Evolutionary conservation across 2,329 filamentous ascomycete species (phyloP).

Genomic region (Aureobasidium sp.): DNA sequence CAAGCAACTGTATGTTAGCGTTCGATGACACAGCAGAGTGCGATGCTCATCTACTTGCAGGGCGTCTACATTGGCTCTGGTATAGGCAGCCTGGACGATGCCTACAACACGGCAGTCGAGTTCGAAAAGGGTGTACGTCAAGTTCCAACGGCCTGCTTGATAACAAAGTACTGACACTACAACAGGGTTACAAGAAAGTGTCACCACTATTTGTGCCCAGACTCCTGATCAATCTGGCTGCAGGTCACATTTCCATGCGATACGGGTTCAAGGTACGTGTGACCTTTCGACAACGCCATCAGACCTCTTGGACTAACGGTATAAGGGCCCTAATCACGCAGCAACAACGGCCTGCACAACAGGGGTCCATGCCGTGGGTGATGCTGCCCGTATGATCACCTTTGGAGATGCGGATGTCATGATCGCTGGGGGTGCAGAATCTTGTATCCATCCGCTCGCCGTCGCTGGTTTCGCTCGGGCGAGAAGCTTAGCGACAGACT

Average conservation of each 20-base stretch:
- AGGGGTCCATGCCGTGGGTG: conserved; percentile 87
- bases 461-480: conserved; percentile 87
- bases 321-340: conserved; percentile 79
- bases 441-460: conserved; percentile 89
- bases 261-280: conserved; percentile 63
- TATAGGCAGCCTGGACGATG: conserved; percentile 87
- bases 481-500: conserved; percentile 74
- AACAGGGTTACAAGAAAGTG: conserved; percentile 81
- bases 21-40: conserved; percentile 3
- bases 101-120: conserved; percentile 74
- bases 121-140: conserved; percentile 63
- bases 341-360: conserved; percentile 95
- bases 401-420: conserved; percentile 89
- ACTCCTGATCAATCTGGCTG: conserved; percentile 88
- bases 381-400: conserved; percentile 88
- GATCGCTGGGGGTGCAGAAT: conserved; percentile 91
- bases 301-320: not conserved
- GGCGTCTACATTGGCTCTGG: conserved; percentile 92
- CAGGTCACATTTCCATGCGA: conserved; percentile 90
- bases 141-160: not conserved
- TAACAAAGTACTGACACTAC: not conserved
- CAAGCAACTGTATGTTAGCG: conserved; percentile 56
- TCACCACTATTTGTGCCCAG: conserved; percentile 90
- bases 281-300: conserved; percentile 22
- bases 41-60: conserved; percentile 29